Percentiles rank a stretch among this genome's conserved stretches.
Evolutionary conservation across 2,329 filamentous ascomycete species (phyloP).

Genomic region (Exophiala sideris): DNA sequence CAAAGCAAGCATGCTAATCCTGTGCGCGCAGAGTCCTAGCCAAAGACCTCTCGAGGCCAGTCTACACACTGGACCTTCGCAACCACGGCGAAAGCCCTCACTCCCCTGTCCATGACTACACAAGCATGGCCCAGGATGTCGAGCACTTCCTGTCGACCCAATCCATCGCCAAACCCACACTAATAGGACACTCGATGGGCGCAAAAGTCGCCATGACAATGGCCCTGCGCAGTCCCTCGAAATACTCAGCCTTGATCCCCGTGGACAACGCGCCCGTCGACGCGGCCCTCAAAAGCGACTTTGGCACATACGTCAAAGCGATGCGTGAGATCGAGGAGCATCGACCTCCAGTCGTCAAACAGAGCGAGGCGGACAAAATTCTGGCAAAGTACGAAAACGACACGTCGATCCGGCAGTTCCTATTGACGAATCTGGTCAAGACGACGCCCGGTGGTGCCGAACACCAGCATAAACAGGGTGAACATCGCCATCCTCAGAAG

Average conservation of each 20-base stretch:
- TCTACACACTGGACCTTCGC: constrained; percentile 84
- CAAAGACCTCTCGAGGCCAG: constrained; percentile 71
- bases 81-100: constrained; percentile 94
- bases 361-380: constrained; percentile 25
- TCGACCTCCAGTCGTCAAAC: constrained; percentile 14
- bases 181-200: constrained; percentile 97
- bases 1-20: neutral
- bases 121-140: constrained; percentile 77
- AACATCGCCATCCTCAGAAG: constrained; percentile 36
- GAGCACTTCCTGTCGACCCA: constrained; percentile 72
- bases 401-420: constrained; percentile 79
- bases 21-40: constrained; percentile 63
- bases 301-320: constrained; percentile 74
- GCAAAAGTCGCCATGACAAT: constrained; percentile 91
- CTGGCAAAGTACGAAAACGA: constrained; percentile 44
- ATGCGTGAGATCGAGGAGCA: constrained; percentile 73
- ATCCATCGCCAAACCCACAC: constrained; percentile 62
- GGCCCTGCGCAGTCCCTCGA: constrained; percentile 66
- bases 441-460: constrained; percentile 15
- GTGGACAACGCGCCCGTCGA: constrained; percentile 93
- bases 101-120: constrained; percentile 71
- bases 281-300: constrained; percentile 68
- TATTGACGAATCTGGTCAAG: constrained; percentile 72
- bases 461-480: constrained; percentile 33
- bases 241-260: constrained; percentile 68